These are phyloP conservation scores for Vitis rotundifolia DNA, from an alignment of 164 flowering plant species.

Conservation along the genomic window DNA sequence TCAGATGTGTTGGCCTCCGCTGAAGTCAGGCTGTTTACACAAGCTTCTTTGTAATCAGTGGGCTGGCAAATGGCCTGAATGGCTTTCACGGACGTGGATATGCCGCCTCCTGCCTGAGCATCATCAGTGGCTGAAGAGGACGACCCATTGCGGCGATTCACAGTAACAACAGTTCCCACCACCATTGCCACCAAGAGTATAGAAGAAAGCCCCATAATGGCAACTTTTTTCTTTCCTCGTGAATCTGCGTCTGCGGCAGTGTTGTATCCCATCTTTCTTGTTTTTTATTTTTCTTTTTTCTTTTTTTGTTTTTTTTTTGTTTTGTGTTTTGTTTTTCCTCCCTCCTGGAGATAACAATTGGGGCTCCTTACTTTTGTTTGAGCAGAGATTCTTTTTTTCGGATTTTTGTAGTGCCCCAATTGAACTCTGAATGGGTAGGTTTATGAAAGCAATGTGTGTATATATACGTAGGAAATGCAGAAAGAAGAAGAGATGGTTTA, in stretches of 20 bases:
- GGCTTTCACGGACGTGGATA: slow-evolving; percentile 39
- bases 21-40: slow-evolving; percentile 27
- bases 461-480: background rate
- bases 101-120: background rate
- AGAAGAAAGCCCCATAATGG: slow-evolving; percentile 38
- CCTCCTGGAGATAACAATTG: too few relatives aligned
- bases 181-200: slow-evolving; percentile 59
- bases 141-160: background rate
- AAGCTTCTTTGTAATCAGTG: slow-evolving; percentile 43
- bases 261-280: background rate
- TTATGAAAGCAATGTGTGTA: background rate
- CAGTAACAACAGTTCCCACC: slow-evolving; percentile 13
- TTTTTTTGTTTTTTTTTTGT: too few relatives aligned
- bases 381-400: too few relatives aligned
- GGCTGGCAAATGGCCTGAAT: slow-evolving; percentile 48
- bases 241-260: background rate
- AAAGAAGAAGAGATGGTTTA: background rate
- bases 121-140: background rate
- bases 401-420: too few relatives aligned
- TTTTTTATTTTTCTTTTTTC: too few relatives aligned
- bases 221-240: slow-evolving; percentile 35
- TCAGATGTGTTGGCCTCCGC: slow-evolving; percentile 34
- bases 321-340: too few relatives aligned
- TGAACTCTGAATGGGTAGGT: too few relatives aligned
- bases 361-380: too few relatives aligned